Evolutionary conservation across 2,329 filamentous ascomycete species (phyloP), one percentile per base, ranked within the genome.

Genomic region (Ramularia endophylla): DNA sequence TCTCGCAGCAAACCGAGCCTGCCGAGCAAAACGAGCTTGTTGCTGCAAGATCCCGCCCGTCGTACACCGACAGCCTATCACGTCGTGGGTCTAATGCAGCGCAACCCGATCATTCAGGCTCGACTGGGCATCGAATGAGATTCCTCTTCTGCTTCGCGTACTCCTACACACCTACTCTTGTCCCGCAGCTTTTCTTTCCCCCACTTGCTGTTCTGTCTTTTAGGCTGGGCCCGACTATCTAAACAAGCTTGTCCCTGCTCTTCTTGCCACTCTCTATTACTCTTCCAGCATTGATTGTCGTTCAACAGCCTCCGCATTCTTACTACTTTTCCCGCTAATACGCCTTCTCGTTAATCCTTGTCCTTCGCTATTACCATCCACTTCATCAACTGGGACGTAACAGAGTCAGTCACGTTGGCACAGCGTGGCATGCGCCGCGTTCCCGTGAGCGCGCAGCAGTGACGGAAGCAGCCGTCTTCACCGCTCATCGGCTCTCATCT

Each of bases 191-290:
- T 13, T 39, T 13, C 15, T 33, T 29, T 38, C 36, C 28, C 13
- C 27, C 36, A 12, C 25, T 8, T 27, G 30, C 36, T 44, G 16
- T 29, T 35, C 32, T 39, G 19, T 29, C 13, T 27, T n/a, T 33
- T 17, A 20, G 34, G 38, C 31, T 33, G 37, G 15, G 35, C 36
- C 31, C 37, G 27, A 49, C 43, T 53, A 53, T 52, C 43, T 47
- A 40, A 51, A 50, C 52, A 67, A 64, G 56, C 51, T 41, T 51
- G 43, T 51, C 50, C 54, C 50, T 53, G 53, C 50, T 46, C 16
- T 41, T 37, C 38, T 53, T 43, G 53, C 51, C 49, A 51, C 52
- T 45, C 41, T 44, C 40, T 43, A 48, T 47, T 25, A 46, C 44
- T 38, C 38, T 53, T 54, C 39, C 41, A 56, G 52, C 48, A 56